These are phyloP conservation scores for Kernera saxatilis DNA, from an alignment of 345 rosid species.

Conservation along the genomic window DNA sequence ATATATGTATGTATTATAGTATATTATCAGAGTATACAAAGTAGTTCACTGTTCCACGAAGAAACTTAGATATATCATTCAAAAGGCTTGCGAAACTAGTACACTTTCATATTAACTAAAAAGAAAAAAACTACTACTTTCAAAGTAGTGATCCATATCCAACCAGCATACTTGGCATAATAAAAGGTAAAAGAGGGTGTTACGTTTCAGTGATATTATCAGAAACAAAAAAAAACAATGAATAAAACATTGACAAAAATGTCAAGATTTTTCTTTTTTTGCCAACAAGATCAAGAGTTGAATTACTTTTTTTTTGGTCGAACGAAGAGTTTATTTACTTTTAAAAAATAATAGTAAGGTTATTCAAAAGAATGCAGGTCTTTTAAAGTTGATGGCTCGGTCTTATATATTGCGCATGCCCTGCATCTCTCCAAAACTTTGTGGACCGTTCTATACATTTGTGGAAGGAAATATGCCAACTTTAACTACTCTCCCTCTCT, in stretches of 20 bases:
- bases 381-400: not conserved
- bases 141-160: not conserved
- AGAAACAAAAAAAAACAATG: not conserved
- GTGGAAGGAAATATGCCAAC: constrained; percentile 3
- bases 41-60: not conserved
- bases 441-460: constrained; percentile 18
- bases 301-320: too few species aligned
- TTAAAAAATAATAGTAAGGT: not conserved
- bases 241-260: not conserved
- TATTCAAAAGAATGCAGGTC: not conserved
- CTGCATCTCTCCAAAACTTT: not conserved
- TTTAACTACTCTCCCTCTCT: not conserved
- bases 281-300: not conserved
- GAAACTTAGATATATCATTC: not conserved
- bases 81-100: not conserved
- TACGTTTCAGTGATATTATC: not conserved
- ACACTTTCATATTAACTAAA: too few species aligned
- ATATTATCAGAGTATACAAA: too few species aligned
- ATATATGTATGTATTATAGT: too few species aligned
- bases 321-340: not conserved
- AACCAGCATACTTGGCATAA: not conserved
- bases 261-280: not conserved
- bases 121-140: not conserved
- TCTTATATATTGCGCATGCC: constrained; percentile 2
- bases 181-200: not conserved